phyloP scores from a whole-genome alignment of 2,329 filamentous ascomycete genomes.

The Fusarium penzigii region DNA sequence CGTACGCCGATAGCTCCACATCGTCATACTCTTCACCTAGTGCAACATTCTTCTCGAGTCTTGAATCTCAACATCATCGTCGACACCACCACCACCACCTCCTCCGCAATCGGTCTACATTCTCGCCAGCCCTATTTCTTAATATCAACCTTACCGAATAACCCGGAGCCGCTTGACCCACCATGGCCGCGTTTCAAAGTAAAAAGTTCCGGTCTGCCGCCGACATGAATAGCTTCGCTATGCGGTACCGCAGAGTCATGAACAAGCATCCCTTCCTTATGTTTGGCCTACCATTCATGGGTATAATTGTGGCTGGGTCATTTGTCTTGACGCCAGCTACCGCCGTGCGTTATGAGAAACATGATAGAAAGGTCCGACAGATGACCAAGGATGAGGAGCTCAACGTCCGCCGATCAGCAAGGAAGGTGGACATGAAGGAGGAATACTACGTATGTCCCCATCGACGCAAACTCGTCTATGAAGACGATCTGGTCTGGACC shows the following conservation, averaged over 20 bases:
- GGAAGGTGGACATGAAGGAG: constrained; percentile 78
- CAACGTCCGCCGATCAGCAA: constrained; percentile 69
- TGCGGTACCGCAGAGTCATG: constrained; percentile 74
- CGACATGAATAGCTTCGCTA: constrained; percentile 68
- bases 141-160: neutral
- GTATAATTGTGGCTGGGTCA: constrained; percentile 85
- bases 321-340: constrained; percentile 95
- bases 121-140: constrained; percentile 5
- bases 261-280: constrained; percentile 82
- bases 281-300: constrained; percentile 91
- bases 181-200: constrained; percentile 58
- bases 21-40: neutral
- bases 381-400: constrained; percentile 85
- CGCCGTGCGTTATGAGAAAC: constrained; percentile 87
- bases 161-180: constrained; percentile 2
- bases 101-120: constrained; percentile 8
- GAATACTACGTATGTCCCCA: constrained; percentile 75
- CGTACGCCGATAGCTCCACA: constrained; percentile 5
- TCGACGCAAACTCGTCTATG: constrained; percentile 2
- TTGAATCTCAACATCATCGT: constrained; percentile 7
- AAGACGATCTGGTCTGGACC: neutral
- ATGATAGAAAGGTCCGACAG: constrained; percentile 87
- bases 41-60: constrained; percentile 1
- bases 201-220: constrained; percentile 71
- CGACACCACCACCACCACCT: neutral